Base-by-base conservation (phyloP, 2,329 filamentous ascomycete species). In the Microcyclospora pomicola region DNA sequence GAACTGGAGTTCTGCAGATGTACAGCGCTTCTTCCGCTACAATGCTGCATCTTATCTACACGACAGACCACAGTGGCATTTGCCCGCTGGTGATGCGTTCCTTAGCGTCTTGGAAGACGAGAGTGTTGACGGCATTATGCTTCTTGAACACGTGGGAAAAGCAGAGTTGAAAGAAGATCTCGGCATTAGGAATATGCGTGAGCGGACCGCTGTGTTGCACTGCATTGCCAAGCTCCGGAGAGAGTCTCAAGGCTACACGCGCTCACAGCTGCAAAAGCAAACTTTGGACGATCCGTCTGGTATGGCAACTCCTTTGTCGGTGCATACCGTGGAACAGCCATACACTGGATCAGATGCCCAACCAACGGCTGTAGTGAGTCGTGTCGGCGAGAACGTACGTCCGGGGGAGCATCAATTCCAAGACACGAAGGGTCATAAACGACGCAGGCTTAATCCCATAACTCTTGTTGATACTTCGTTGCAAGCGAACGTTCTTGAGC, bases 1-100 rank as follows among this genome's bases (percentile, higher is more conserved):
- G 57, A 52, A 69, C 38, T 93, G 85, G 85, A 70, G 71, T 28
- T 66, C 77, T 27, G 74, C 80, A 29, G 68, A 75, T 28, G 73
- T 92, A 9, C 70, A 81, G 9, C 55, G 66, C 12, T 76, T 79
- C 50, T 65, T 92, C 3, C 84, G 78, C 53, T 65, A 69, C 35
- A 4, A 31, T 31, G 51, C 50, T 3, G 34, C 39, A 10, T 9
- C 24, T 7, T 41, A 40, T 30, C 33, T 54, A 10, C 16, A 15
- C 19, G 43, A 49, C 31, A 38, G 59, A 59, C 34, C 58, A 31
- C 45, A 52, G 53, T 16, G 51, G 12, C 58, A 57, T 40, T 60
- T 75, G 6, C 73, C 76, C 4, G 65, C 81, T 36, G 59, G 68
- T 0, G 50, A 51, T 0, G 35, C 54, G 0, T 65, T 92, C 2